Conservation (phyloP, 2,329 filamentous ascomycete species). For the Apiospora marii region DNA sequence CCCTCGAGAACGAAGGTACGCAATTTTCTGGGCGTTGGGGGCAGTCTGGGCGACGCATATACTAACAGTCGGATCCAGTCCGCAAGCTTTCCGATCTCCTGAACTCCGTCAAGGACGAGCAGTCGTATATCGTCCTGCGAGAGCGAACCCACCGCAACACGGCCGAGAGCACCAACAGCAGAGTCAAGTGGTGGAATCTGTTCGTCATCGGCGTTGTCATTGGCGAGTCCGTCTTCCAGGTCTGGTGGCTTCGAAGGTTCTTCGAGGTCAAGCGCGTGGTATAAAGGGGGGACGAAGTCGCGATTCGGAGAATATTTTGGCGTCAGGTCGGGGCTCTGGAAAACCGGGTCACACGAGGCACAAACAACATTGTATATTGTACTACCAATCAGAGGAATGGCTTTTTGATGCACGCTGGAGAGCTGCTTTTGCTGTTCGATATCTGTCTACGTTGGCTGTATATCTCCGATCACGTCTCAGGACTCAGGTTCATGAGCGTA, state of each 20-base stretch:
- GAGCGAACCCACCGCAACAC: constrained; percentile 98
- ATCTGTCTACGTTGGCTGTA: neutral
- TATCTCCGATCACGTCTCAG: neutral
- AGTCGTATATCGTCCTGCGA: constrained; percentile 93
- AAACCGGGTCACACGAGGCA: constrained; percentile 2
- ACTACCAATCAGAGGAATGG: constrained; percentile 4
- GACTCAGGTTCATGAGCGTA: neutral
- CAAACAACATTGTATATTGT: constrained; percentile 15
- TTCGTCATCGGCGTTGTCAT: constrained; percentile 91
- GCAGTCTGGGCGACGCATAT: neutral
- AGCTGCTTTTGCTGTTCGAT: neutral
- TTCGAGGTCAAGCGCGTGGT: constrained; percentile 84
- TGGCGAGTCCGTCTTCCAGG: constrained; percentile 95
- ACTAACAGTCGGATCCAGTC: constrained; percentile 60
- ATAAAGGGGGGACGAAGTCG: constrained; percentile 43
- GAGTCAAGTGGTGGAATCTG: constrained; percentile 99
- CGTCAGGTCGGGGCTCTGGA: constrained; percentile 15
- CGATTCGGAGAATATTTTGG: neutral
- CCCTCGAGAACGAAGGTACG: constrained; percentile 88
- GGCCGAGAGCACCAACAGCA: constrained; percentile 94
- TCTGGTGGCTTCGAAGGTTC: constrained; percentile 99
- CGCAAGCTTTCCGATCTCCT: constrained; percentile 84
- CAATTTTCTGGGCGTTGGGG: constrained; percentile 26
- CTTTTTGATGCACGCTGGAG: neutral
- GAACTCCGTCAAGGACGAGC: constrained; percentile 94